A percentile compares a stretch with the other conserved stretches of the same genome.
Conservation (phyloP, 2,329 filamentous ascomycete genomes). For the Colletotrichum salicis region DNA sequence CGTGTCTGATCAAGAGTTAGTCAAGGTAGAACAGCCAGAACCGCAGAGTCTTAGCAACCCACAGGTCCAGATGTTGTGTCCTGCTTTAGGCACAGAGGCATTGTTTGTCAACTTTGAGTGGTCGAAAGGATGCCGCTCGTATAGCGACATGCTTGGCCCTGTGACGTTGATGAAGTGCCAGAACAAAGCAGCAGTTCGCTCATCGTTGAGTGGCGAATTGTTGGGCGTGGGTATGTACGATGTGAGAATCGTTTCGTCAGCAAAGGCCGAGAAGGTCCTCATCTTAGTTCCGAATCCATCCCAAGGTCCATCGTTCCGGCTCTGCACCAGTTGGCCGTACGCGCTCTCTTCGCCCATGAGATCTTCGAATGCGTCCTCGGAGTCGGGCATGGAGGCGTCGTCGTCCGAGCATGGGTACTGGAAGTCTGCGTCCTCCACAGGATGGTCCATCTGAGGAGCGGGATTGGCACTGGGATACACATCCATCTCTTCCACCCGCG, state of each 20-base stretch:
- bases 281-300: conserved; percentile 58
- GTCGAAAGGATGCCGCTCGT: conserved; percentile 83
- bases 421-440: conserved; percentile 19
- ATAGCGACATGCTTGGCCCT: conserved; percentile 85
- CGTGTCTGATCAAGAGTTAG: conserved; percentile 63
- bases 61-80: conserved; percentile 75
- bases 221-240: conserved; percentile 74
- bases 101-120: conserved; percentile 74
- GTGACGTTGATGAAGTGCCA: conserved; percentile 93
- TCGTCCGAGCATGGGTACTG: conserved; percentile 66
- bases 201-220: conserved; percentile 81
- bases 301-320: conserved; percentile 47
- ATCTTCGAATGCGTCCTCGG: conserved; percentile 65
- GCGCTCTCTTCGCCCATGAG: conserved; percentile 49
- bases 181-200: conserved; percentile 84
- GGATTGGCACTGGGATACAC: neutral
- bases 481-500: conserved; percentile 7
- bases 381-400: conserved; percentile 70
- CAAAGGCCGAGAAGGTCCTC: conserved; percentile 61
- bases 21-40: conserved; percentile 19
- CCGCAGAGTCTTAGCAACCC: conserved; percentile 41
- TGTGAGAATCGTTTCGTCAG: conserved; percentile 63
- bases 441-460: neutral
- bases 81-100: conserved; percentile 67
- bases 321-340: conserved; percentile 52